Conservation (phyloP, 106 monocot species). For the Triglochin maritima region DNA sequence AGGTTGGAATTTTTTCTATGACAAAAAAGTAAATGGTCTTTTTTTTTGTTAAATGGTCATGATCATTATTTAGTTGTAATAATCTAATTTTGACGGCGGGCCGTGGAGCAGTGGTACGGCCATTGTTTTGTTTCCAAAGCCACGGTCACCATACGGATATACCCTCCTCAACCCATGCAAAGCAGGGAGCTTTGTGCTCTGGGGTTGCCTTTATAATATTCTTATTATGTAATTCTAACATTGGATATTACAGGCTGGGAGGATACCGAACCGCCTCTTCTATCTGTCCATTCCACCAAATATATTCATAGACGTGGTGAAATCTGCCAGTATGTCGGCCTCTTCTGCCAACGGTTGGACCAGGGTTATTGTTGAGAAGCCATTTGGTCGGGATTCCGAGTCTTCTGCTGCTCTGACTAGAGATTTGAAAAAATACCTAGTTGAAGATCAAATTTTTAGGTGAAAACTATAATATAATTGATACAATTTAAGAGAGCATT, state of each 20-base stretch:
- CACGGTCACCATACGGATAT: no score
- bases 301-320: conserved; percentile 81
- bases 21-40: no score
- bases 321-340: conserved; percentile 66
- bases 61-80: no score
- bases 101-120: no score
- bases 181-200: no score
- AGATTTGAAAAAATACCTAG: conserved; percentile 59
- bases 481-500: not conserved
- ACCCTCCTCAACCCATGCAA: no score
- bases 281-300: conserved; percentile 94
- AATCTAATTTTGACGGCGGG: no score
- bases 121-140: no score
- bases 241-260: not conserved
- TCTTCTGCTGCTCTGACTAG: conserved; percentile 86
- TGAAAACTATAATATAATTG: conserved; percentile 5
- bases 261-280: conserved; percentile 71
- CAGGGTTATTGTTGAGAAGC: conserved; percentile 91
- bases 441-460: conserved; percentile 95
- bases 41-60: no score
- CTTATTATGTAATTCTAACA: not conserved
- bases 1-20: conserved; percentile 30
- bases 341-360: conserved; percentile 91
- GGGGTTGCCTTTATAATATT: no score
- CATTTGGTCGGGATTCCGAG: conserved; percentile 81